Evolutionary conservation across 2,329 filamentous ascomycete species (phyloP).

Genomic region (Colletotrichum costaricense): DNA sequence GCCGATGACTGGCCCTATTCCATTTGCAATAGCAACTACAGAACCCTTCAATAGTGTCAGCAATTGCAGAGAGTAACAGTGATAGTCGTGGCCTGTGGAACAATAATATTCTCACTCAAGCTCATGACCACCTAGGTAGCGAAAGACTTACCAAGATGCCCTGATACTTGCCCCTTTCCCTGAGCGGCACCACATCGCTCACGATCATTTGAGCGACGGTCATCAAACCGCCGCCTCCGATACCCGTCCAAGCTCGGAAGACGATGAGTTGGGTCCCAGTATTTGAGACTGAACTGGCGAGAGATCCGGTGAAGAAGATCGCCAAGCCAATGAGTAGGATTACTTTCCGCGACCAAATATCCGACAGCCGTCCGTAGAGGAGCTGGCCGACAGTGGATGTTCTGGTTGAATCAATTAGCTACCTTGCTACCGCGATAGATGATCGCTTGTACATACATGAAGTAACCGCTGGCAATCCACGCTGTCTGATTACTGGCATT

Average conservation of each 20-base stretch:
- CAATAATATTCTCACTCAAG: background rate
- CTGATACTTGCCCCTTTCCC: constrained; percentile 55
- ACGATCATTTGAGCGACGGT: constrained; percentile 58
- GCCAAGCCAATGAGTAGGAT: constrained; percentile 51
- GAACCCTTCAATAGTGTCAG: constrained; percentile 47
- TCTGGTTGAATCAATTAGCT: constrained; percentile 37
- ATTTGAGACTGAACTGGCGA: constrained; percentile 55
- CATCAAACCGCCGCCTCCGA: constrained; percentile 53
- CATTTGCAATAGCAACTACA: constrained; percentile 64
- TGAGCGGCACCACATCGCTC: constrained; percentile 60
- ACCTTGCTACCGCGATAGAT: background rate
- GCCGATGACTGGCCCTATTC: constrained; percentile 65
- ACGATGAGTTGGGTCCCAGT: constrained; percentile 53
- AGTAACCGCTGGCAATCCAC: constrained; percentile 67
- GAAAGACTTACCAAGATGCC: constrained; percentile 48
- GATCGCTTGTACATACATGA: constrained; percentile 54
- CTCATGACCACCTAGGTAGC: background rate
- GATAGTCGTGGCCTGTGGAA: background rate
- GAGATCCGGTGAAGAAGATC: constrained; percentile 56
- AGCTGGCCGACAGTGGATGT: constrained; percentile 60
- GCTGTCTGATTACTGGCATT: constrained; percentile 60
- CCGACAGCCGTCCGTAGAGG: constrained; percentile 57
- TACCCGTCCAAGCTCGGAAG: constrained; percentile 57
- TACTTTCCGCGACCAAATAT: constrained; percentile 59
- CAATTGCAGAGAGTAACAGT: background rate